phyloP scores from a whole-genome alignment of 495 filamentous ascomycete genomes.

The Friedmanniomyces simplex region DNA sequence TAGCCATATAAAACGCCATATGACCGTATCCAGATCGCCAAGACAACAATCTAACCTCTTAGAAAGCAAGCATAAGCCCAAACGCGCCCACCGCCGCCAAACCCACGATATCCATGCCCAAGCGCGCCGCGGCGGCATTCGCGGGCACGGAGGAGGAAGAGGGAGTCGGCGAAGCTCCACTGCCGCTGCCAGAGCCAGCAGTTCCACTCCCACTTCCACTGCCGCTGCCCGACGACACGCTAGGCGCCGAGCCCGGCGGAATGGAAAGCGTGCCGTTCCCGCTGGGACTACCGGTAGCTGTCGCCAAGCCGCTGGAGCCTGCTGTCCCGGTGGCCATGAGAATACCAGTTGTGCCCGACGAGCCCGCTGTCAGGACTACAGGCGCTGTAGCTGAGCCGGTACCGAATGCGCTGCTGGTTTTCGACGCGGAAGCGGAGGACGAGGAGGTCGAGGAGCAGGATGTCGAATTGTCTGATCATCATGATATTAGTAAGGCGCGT shows the following conservation, averaged over 20 bases:
- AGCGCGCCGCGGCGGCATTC: not conserved
- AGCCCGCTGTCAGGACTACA: not conserved
- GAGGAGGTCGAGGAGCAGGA: constrained; percentile 5
- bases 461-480: not conserved
- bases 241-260: not conserved
- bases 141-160: not conserved
- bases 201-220: not conserved
- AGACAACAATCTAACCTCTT: not conserved
- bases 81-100: constrained; percentile 1
- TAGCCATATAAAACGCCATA: not conserved
- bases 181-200: not conserved
- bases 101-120: constrained; percentile 6
- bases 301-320: not conserved
- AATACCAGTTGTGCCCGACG: not conserved
- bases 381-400: not conserved
- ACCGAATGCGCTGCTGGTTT: not conserved
- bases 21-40: not conserved
- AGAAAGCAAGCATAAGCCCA: constrained; percentile 1
- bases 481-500: not conserved
- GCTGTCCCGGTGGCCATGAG: not conserved
- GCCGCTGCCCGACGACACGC: not conserved
- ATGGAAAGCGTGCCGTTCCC: not conserved
- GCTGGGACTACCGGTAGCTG: not conserved
- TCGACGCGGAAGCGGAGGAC: not conserved
- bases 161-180: not conserved